phyloP scores from a whole-genome alignment of 139 green algal genomes.

The Picochlorum sp. region DNA sequence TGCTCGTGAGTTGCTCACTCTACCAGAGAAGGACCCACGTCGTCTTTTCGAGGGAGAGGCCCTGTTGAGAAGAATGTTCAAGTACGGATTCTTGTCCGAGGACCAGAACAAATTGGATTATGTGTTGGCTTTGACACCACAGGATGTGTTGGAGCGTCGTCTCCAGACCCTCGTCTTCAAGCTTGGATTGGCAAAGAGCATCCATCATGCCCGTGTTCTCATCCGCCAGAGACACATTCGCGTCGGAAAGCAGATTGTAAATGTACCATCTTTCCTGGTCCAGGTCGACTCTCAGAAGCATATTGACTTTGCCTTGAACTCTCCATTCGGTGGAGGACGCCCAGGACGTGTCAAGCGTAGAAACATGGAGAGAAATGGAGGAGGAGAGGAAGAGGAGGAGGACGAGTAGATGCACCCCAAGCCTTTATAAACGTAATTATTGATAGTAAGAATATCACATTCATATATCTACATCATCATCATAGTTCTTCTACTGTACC shows the following conservation, averaged over 20 bases:
- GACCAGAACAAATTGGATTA: conserved; percentile 98
- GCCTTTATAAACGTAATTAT: no score
- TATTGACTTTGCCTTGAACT: conserved; percentile 98
- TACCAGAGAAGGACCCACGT: conserved; percentile 80
- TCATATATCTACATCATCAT: no score
- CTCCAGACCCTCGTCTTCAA: conserved; percentile 99
- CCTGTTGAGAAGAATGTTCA: conserved; percentile 91
- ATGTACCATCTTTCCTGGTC: conserved; percentile 97
- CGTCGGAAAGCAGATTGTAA: conserved; percentile 99
- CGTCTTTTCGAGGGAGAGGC: conserved; percentile 96
- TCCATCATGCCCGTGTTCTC: conserved; percentile 97
- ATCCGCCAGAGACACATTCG: conserved; percentile 98
- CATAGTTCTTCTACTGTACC: no score
- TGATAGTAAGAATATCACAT: no score
- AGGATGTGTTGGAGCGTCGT: conserved; percentile 74
- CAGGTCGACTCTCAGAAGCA: conserved; percentile 98
- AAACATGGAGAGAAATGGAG: conserved; percentile 32
- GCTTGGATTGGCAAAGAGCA: conserved; percentile 97
- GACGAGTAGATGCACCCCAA: not conserved
- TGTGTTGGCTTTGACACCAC: conserved; percentile 86
- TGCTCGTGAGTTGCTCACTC: conserved; percentile 88
- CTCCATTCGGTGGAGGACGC: conserved; percentile 92
- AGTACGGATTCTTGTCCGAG: conserved; percentile 94
- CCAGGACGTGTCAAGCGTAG: conserved; percentile 90
- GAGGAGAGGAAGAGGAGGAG: conserved; percentile 45